phyloP scores from a whole-genome alignment of 2,329 filamentous ascomycete genomes.

The Huntiella moniliformis region DNA sequence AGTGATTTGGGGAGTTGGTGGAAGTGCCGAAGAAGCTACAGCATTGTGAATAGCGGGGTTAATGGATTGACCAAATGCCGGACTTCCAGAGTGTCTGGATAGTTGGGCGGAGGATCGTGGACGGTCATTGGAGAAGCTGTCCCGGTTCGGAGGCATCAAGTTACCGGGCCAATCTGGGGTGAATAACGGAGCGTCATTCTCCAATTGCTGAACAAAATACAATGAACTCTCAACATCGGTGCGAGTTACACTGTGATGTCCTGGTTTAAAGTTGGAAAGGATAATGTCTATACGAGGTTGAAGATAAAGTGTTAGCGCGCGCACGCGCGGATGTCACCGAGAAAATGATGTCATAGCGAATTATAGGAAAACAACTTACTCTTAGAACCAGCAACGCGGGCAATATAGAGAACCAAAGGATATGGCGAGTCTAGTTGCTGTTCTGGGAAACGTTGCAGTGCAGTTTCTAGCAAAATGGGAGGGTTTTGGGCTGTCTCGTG shows the following conservation, averaged over 20 bases:
- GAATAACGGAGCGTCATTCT: constrained; percentile 22
- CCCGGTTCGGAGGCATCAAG: too few species aligned
- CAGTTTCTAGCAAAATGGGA: constrained; percentile 58
- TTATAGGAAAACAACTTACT: constrained; percentile 30
- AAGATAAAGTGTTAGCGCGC: constrained; percentile 6
- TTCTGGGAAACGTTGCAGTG: constrained; percentile 70
- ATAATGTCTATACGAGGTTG: constrained; percentile 50
- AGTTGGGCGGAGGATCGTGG: constrained; percentile 5
- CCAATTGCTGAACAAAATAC: constrained; percentile 66
- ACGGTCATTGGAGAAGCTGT: constrained; percentile 12
- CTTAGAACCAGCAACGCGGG: constrained; percentile 76
- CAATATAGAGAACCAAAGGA: constrained; percentile 73
- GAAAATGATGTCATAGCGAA: too few species aligned
- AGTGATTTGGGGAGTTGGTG: neutral
- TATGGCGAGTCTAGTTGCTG: constrained; percentile 50
- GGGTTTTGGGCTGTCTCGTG: constrained; percentile 58
- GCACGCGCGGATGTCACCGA: too few species aligned
- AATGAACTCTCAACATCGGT: constrained; percentile 75
- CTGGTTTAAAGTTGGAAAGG: constrained; percentile 76
- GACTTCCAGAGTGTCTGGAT: too few species aligned
- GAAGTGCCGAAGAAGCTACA: neutral
- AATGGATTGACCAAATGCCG: neutral
- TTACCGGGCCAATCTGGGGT: constrained; percentile 29
- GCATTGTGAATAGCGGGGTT: neutral
- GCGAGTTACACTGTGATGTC: constrained; percentile 69